phyloP scores from a whole-genome alignment of 2,329 filamentous ascomycete genomes.

The Ophiostoma fasciatum region DNA sequence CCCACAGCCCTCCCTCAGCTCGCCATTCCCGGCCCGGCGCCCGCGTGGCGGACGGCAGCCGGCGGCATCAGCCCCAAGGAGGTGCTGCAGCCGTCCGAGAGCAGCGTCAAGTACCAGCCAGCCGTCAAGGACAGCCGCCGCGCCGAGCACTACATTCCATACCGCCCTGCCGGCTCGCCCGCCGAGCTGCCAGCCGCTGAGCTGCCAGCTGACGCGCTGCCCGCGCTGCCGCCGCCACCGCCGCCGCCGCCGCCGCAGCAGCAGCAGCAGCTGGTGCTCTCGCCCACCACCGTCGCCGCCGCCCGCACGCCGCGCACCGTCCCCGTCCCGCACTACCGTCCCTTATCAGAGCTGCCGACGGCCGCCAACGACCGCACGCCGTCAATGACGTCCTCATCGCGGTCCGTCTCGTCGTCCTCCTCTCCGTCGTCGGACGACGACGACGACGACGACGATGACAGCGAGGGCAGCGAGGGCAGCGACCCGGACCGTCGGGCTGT shows the following conservation, averaged over 20 bases:
- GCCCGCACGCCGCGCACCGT: conserved; percentile 3
- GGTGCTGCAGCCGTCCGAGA: conserved; percentile 19
- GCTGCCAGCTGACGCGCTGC: no score
- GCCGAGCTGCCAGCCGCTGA: no score
- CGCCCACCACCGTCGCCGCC: neutral
- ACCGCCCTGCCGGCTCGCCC: no score
- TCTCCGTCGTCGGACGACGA: conserved; percentile 11
- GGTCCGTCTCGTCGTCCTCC: neutral
- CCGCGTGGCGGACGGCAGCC: conserved; percentile 7
- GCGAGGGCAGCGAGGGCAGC: conserved; percentile 22
- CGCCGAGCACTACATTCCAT: conserved; percentile 5
- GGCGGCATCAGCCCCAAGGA: conserved; percentile 20
- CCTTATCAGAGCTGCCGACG: no score
- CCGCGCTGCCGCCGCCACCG: no score
- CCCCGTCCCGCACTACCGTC: neutral
- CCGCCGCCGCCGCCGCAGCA: no score
- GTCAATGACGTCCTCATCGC: no score
- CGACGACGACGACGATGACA: conserved; percentile 18
- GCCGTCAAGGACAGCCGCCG: conserved; percentile 18
- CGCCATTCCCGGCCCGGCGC: conserved; percentile 21
- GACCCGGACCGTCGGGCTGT: no score
- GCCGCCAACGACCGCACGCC: no score
- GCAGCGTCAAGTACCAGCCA: conserved; percentile 27
- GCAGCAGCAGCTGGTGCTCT: neutral
- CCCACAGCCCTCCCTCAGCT: conserved; percentile 30